Evolutionary conservation across 495 filamentous ascomycete genomes (phyloP), one percentile per base, ranked within the genome.

Genomic region (Cenococcum geophilum): DNA sequence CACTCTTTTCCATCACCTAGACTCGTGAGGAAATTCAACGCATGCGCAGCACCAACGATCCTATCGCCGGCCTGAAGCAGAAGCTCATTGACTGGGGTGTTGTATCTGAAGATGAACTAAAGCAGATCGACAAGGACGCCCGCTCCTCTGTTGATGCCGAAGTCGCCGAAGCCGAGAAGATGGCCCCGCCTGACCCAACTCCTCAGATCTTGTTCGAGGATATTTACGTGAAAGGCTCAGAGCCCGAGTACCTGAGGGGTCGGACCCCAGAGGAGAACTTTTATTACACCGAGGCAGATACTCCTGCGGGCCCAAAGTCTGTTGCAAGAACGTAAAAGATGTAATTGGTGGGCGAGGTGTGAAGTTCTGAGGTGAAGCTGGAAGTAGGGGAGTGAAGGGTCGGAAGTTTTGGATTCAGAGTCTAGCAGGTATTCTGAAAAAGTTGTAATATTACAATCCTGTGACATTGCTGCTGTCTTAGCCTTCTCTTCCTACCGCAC

Each of bases 11-110:
- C 37, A 16, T 12, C 12, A 18, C 21, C 22, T 55, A 72, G 69
- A 96, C 91, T 68, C 92, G 93, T 75, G 93, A 98, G 79, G 93
- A 98, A 79, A 95, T 98, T 73, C 92, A 96, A 80, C 89, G 91
- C 77, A 98, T 98, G 93, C 89, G 93, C 70, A 91, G 86, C 68
- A 97, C 95, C 76, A 87, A 98, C 77, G 93, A 98, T 79, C 91
- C 93, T 67, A 97, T 98, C 71, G 91, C 92, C 68, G 93, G 93
- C 45, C 85, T 98, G 57, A 97, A 97, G 83, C 89, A 92, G 80
- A 96, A 96, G 80, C 84, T 98, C 68, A 79, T 98, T 53, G 92
- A 97, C 76, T 98, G 93, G 93, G 83, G 81, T 27, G 89, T 97
- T 56, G 84, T 85, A 66, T 83, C 83, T 62, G 93, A 97, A 80